Base-by-base conservation (phyloP, 495 filamentous ascomycete species). In the Penicillium nucicola region DNA sequence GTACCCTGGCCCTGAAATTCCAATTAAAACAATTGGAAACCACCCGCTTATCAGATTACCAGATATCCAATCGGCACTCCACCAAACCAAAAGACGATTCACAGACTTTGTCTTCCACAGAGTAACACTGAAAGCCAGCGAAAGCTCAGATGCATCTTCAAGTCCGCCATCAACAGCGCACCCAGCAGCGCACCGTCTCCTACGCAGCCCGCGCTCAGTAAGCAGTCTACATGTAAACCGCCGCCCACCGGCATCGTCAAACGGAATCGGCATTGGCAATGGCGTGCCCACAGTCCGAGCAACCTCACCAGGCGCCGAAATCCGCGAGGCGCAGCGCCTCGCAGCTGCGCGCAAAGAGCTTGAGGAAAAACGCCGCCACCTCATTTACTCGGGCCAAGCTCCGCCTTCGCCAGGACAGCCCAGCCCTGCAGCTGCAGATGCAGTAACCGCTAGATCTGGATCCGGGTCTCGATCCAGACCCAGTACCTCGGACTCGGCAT, bases 71-170 rank as follows among this genome's bases (percentile, higher is more conserved):
- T 70, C 66, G 33, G 68, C 74, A 12, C 35, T 70, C 8, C 73
- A 74, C 40, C 73, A 71, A 42, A 76, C 65, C 10, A 78, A 77
- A 58, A 68, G 72, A n/a, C 70, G 75, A 5, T 78, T 78, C 51
- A 76, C 72, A 30, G 75, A 77, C 56, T 78, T 70, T 55, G 60
- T 71, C 50, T 78, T 78, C 40, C 69, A 75, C 37, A 56, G 74
- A 44, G 72, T 77, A 42, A 60, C 65, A 17, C 25, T 67, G 46
- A 56, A 49, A 15, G 53, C 52, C 23, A 56, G 57, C 28, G 62
- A 59, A 46, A 45, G 9, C 11, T 42, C 36, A 31, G 51, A 48
- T 48, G 43, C 53, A 15, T 47, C 61, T 0, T 17, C 58, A 13
- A 56, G 52, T 18, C 43, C 56, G 9, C 45, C 63, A 4, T 23